Evolutionary conservation across 306 rosid species (phyloP), one percentile per base, ranked within the genome.

Genomic region (Castanea sativa): DNA sequence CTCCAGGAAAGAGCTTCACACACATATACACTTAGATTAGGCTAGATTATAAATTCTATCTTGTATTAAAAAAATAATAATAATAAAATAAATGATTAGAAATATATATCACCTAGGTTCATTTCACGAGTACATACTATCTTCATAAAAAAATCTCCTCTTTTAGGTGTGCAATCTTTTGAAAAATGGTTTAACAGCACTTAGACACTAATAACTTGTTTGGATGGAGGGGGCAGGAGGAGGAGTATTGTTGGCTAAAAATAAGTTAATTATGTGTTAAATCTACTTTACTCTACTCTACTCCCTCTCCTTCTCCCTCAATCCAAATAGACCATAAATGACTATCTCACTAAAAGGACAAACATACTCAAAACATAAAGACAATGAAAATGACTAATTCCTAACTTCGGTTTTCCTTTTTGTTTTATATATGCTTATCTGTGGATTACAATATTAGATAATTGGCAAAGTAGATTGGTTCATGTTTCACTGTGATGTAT

Each of bases 351-450:
- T 41, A 83, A 81, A 80, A 87, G 61, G 73, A 45, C 73, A 81
- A 58, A 83, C 60, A 58, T 27, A 69, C 67, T 78, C 52, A 32
- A 43, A 43, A 43, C 25, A 76, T 23, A 25, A 51, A 20, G 73
- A 61, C 61, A 73, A 58, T 77, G 93, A 89, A 86, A 88, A 82
- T 80, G 93, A 85, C 84, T 55, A 30, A 49, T 86, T 83, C 88
- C 92, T 83, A 80, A 86, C 84, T 16, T 80, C 71, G 38, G 71
- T 65, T 83, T 81, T 52, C 45, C 59, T 64, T 59, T 64, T 59
- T 79, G 60, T 83, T 20, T 21, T 75, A 64, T 72, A 27, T 64
- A 76, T 59, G 81, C 25, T 82, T 73, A 80, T 73, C 76, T 63
- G 82, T 74, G 74, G 84, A 76, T 76, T 76, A 69, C 71, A 59